Base-by-base conservation (phyloP, 1,284 basidiomycete genomes). In the Vanrija sp. region DNA sequence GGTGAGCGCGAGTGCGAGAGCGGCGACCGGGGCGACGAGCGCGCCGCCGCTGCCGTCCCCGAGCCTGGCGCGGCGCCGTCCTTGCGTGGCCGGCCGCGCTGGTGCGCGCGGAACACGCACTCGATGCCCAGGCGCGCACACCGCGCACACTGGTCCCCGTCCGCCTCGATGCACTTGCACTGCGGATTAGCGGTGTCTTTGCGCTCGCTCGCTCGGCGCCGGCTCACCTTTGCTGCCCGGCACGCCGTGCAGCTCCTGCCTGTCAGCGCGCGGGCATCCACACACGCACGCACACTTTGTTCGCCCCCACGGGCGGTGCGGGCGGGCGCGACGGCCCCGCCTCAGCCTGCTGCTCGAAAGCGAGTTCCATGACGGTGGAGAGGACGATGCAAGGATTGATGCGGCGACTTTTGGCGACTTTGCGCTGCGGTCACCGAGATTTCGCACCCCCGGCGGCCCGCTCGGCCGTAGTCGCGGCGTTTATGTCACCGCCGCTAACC, bases 111-210 rank as follows among this genome's bases (percentile, higher is more conserved):
- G 46, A 57, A 60, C 3, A 60, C 55, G 38, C 61, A 63, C 8
- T 40, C 44, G 10, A 63, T 55, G 45, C 54, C 51, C 10, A 63
- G 53, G 6, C 61, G 52, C 21, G 51, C 52, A 34, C 61, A 63
- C 5, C 61, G 52, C 34, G 60, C 56, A 18, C 61, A 63, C n/a
- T 51, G 55, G 6, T 18, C 28, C 3, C 51, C 55, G n/a, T 48
- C 46, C 18, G 47, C 28, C 25, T 56, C 48, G 26, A 63, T 55
- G 40, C 61, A 63, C 40, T 63, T 63, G 55, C 61, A 60, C 61
- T 60, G 53, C 38, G 18, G 14, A 23, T 23, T 23, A 6, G 21
- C 15, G 18, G 23, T 14, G 7, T 1, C 28, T 28, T 28, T 12
- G 26, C 1, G 34, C n/a, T 6, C 7, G 7, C n/a, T 29, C 21